A percentile compares a stretch with the other conserved stretches of the same genome.
These are phyloP conservation scores for Oidiodendron maius DNA, from an alignment of 495 filamentous ascomycete genomes.

Conservation along the genomic window DNA sequence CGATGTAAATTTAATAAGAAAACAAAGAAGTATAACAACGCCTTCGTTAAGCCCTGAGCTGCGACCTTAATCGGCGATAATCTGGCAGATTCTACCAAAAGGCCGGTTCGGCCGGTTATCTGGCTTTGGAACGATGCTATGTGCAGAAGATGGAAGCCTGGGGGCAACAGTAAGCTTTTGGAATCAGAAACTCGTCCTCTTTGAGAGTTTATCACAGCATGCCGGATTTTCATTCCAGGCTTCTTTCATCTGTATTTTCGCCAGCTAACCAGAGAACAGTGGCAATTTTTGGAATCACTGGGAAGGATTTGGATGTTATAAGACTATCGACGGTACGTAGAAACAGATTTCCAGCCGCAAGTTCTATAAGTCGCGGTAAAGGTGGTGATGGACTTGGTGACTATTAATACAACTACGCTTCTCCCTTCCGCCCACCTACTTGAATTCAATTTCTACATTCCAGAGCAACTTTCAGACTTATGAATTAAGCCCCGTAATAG, in stretches of 20 bases:
- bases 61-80: neutral
- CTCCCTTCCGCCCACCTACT: too few species aligned
- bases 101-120: neutral
- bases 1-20: neutral
- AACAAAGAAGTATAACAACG: neutral
- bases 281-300: neutral
- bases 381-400: too few species aligned
- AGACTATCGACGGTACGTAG: too few species aligned
- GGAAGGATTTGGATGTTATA: neutral
- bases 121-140: neutral
- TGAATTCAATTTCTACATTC: too few species aligned
- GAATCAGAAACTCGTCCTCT: neutral
- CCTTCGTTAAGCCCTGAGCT: neutral
- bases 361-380: too few species aligned
- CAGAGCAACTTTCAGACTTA: too few species aligned
- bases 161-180: too few species aligned
- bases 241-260: neutral
- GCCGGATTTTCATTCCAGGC: neutral
- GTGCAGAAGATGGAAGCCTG: too few species aligned
- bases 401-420: too few species aligned
- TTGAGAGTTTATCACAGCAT: neutral
- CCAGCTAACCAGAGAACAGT: neutral
- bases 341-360: too few species aligned
- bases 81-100: neutral
- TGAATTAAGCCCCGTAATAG: too few species aligned